Conservation (phyloP, 2,329 filamentous ascomycete species). For the Onygenales sp. region DNA sequence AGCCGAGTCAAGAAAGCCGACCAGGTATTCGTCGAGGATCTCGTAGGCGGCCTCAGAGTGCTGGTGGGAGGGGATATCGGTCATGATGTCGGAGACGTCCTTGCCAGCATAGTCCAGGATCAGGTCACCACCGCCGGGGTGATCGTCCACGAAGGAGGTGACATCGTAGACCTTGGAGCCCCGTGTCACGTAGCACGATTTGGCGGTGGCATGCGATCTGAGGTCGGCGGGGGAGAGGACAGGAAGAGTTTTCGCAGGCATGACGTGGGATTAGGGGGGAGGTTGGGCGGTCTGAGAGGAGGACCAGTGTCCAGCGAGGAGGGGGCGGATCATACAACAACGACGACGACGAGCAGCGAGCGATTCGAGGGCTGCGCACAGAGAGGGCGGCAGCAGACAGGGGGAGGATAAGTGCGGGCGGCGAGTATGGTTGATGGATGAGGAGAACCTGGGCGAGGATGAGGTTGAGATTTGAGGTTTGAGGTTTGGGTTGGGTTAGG, state of each 20-base stretch:
- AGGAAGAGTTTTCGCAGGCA: slow-evolving; percentile 75
- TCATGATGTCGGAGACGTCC: slow-evolving; percentile 73
- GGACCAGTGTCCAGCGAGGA: not conserved
- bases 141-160: slow-evolving; percentile 79
- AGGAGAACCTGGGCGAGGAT: too few species aligned
- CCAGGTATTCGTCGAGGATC: slow-evolving; percentile 74
- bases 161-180: slow-evolving; percentile 90
- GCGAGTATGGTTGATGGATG: too few species aligned
- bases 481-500: too few species aligned
- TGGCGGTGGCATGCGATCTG: slow-evolving; percentile 63
- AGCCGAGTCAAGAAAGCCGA: slow-evolving; percentile 67
- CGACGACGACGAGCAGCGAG: not conserved
- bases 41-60: slow-evolving; percentile 95
- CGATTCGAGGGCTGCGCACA: not conserved
- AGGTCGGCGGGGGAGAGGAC: slow-evolving; percentile 75
- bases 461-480: too few species aligned
- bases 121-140: slow-evolving; percentile 82
- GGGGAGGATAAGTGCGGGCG: too few species aligned
- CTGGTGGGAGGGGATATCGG: slow-evolving; percentile 70
- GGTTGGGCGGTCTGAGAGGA: not conserved
- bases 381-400: too few species aligned
- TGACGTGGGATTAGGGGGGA: slow-evolving; percentile 28
- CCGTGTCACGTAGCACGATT: slow-evolving; percentile 89
- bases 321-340: not conserved
- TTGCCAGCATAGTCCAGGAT: slow-evolving; percentile 84